Evolutionary conservation across 768 basidiomycete species (phyloP), one percentile per base, ranked within the genome.

Genomic region (Russula earlei): DNA sequence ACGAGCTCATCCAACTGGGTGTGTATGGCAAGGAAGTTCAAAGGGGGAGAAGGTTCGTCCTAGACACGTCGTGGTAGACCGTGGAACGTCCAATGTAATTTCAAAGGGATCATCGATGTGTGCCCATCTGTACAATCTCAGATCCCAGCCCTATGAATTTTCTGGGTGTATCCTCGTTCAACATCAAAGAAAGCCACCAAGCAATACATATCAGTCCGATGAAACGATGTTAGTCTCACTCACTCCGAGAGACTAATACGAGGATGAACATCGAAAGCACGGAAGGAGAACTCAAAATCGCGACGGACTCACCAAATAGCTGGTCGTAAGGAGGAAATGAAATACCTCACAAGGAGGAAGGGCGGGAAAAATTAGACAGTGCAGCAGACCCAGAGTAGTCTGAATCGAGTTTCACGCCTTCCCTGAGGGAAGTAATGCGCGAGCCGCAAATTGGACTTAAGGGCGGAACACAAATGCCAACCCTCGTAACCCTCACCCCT

Each of bases 401-500:
- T 80, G 80, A 82, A 80, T 83, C 77, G 77, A 82, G 80, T 79
- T 77, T 67, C 73, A 68, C 67, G 55, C 47, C n/a, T 33, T 41
- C 42, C 43, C 36, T 4, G 22, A 51, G 48, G 58, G 62, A 59
- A 55, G 52, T 42, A 31, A 38, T 33, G 38, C 66, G 69, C 73
- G 77, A 72, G 77, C 80, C 75, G 77, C 81, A 77, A 82, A 83
- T 79, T 81, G 77, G 73, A 79, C 82, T 83, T 61, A 83, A 83
- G 78, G 74, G 74, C 73, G 66, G 47, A 64, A 61, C 55, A 52
- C 56, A 40, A 38, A 50, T 43, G 19, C 49, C 31, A 22, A 40
- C 46, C 51, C 22, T 55, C 50, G 56, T 34, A 19, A 45, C 54
- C 34, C 52, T 55, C 31, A 62, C 61, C 52, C 62, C 60, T 51